phyloP scores from a whole-genome alignment of 2,329 filamentous ascomycete species.

The Cadophora luteo-olivacea region DNA sequence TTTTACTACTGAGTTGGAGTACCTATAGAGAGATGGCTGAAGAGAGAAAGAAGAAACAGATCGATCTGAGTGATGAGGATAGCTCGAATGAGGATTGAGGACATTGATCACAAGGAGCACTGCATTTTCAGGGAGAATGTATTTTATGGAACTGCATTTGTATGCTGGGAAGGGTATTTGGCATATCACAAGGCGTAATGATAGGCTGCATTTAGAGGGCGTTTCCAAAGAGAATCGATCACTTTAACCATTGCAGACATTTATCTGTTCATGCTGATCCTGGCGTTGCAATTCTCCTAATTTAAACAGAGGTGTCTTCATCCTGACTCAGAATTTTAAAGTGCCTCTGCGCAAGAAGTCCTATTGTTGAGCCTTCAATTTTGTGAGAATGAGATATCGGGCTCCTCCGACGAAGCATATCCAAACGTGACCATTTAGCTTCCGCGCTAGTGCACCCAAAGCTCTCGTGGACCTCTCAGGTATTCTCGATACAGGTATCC shows the following conservation, averaged over 20 bases:
- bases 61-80: constrained; percentile 52
- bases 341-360: no score
- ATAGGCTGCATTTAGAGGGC: constrained; percentile 1
- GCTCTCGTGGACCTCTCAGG: background rate
- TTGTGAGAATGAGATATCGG: background rate
- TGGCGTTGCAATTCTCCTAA: no score
- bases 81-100: constrained; percentile 29
- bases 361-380: background rate
- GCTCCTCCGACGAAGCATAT: background rate
- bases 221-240: constrained; percentile 3
- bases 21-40: constrained; percentile 94
- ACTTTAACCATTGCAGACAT: background rate
- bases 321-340: no score
- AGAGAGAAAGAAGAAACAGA: constrained; percentile 68
- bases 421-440: constrained; percentile 5
- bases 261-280: no score
- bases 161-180: background rate
- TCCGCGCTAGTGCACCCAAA: background rate
- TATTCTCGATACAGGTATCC: background rate
- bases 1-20: constrained; percentile 85
- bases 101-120: background rate
- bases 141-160: constrained; percentile 6
- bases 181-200: constrained; percentile 1
- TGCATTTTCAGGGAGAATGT: background rate
- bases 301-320: no score